These are phyloP conservation scores for Cryptococcus depauperatus DNA, from an alignment of 1,284 basidiomycete species.

Conservation along the genomic window DNA sequence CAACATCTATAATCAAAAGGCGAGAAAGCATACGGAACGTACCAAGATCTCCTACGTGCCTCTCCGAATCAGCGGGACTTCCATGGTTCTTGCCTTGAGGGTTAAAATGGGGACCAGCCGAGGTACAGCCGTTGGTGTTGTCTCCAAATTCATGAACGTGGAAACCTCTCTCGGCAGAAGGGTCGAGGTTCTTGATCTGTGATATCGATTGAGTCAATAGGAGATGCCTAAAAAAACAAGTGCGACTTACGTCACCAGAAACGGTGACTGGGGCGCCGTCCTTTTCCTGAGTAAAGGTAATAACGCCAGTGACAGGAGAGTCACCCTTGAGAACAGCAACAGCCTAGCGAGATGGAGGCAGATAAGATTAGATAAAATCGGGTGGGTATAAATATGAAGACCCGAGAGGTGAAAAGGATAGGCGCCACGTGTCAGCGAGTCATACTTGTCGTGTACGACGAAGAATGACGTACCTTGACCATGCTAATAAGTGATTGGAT, in stretches of 20 bases:
- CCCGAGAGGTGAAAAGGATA: too few relatives aligned
- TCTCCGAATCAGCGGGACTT: conserved; percentile 51
- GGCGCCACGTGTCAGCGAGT: too few relatives aligned
- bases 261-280: conserved; percentile 55
- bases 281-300: conserved; percentile 57
- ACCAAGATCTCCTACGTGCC: conserved; percentile 72
- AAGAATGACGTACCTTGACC: too few relatives aligned
- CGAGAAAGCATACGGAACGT: conserved; percentile 48
- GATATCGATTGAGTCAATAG: neutral
- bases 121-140: conserved; percentile 58
- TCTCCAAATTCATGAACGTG: conserved; percentile 69
- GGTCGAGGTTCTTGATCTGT: conserved; percentile 54
- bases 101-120: conserved; percentile 70
- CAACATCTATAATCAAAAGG: neutral
- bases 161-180: conserved; percentile 59
- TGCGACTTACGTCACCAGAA: conserved; percentile 49
- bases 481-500: too few relatives aligned
- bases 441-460: too few relatives aligned
- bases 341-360: too few relatives aligned
- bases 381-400: too few relatives aligned
- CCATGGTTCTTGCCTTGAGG: conserved; percentile 61
- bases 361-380: too few relatives aligned
- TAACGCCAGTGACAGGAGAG: conserved; percentile 54
- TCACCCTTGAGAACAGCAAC: conserved; percentile 60
- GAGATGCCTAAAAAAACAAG: neutral